Base-by-base conservation (phyloP, 164 flowering plant species). In the Tinospora cordifolia region DNA sequence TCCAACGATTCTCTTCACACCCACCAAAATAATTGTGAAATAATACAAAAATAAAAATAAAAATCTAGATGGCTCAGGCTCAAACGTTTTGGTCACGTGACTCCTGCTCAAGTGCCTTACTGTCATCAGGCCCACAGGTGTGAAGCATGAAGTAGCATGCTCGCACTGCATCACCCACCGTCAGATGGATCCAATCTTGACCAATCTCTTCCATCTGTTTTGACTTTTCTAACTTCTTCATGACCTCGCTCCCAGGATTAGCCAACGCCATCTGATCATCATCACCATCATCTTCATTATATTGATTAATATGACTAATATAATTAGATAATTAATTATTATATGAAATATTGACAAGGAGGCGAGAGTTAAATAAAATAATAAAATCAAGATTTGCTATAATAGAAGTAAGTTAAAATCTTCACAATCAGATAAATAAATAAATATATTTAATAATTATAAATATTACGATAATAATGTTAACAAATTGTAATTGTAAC, bases 201-300 rank as follows among this genome's bases (percentile, higher is more conserved):
- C 92, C 98, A 3, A 90, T 72, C 0, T 24, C 63, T 10, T 85
- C 87, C 0, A 88, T 73, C 68, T 87, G 78, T 62, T 85, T 82
- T 0, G 91, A 84, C 63, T 78, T 86, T 69, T 81, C 76, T 8
- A 88, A 79, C 81, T 90, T 92, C 88, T 88, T 86, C 69, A 90
- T 84, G 80, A 92, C 87, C 70, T 87, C 92, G 49, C 86, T 80
- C 70, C 89, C 79, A 8, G 94, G 96, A 72, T 92, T 90, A 8
- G 87, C 89, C n/a, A 92, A 54, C 30, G 80, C 82, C 4, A 90
- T 84, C 96, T 90, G 72, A 26, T 27, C 21, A 11, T 17, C 27
- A 25, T 19, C 44, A 6, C 34, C n/a, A n/a, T n/a, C n/a, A 62
- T 9, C 15, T n/a, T 36, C 19, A 26, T 24, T 25, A 19, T 6